Base-by-base conservation (phyloP, 2,329 filamentous ascomycete genomes). In the Fusarium odoratissimum region DNA sequence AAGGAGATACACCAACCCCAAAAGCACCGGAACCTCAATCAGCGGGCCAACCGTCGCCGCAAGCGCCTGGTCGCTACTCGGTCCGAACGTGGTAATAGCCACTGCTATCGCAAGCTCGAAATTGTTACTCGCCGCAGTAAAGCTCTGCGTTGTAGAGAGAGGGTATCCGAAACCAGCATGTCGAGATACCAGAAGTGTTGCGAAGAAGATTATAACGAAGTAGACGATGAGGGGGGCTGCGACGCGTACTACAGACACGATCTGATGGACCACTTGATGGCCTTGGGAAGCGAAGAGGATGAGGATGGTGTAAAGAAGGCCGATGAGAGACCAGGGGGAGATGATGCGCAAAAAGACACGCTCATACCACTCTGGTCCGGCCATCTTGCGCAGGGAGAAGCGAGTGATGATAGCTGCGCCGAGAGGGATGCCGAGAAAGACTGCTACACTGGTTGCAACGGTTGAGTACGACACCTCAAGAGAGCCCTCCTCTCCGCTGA, bases 21-120 rank as follows among this genome's bases (percentile, higher is more conserved):
- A 78, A 67, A 97, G 80, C 3, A 97, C 93, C 0, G 94, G 94
- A 7, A 97, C 94, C 78, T 97, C 94, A 58, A 97, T 92, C 73
- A 97, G 81, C 6, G 95, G 95, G 0, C 94, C 94, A 1, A 97
- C 94, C 0, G 94, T 97, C 12, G 92, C 87, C 2, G 95, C 94
- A 48, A 97, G 84, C 1, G 94, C 94, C 81, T 97, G 91, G 55
- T 95, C 90, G 76, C 93, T 95, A 44, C 92, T 84, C 0, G 91
- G 87, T 0, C 94, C 95, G 82, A 92, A 97, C 0, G 92, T 92
- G 0, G 94, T 92, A 6, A 97, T 91, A 0, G 93, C 93, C 0
- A 97, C 94, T 0, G 94, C 94, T 82, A 97, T 97, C 0, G 95
- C 94, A 30, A 97, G 84, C 83, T 97, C 95, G 77, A 97, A 97